Evolutionary conservation across 352 stramenopile genomes (phyloP).

Genomic region (Globisporangium splendens): DNA sequence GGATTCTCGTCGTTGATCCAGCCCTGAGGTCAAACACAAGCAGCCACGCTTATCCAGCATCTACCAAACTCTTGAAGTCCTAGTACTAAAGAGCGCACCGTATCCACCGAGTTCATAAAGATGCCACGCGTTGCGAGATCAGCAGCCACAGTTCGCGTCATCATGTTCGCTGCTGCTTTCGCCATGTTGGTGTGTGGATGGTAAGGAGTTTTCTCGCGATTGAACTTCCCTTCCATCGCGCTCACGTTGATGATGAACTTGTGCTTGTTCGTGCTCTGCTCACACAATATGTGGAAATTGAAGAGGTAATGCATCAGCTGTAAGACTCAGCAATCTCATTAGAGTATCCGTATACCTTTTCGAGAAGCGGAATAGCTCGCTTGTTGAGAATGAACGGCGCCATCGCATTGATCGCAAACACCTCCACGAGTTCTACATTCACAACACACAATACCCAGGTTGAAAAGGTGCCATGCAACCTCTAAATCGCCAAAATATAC

Average conservation of each 20-base stretch:
- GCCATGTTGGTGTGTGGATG: conserved; percentile 97
- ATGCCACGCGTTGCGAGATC: conserved; percentile 87
- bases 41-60: too few species aligned
- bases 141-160: conserved; percentile 89
- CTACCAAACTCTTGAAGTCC: too few species aligned
- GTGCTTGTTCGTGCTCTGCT: too few species aligned
- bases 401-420: conserved; percentile 92
- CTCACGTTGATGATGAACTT: conserved; percentile 91
- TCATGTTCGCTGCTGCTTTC: conserved; percentile 96
- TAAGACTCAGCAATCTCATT: too few species aligned
- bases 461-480: not conserved
- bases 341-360: conserved; percentile 30
- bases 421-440: conserved; percentile 62
- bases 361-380: conserved; percentile 55
- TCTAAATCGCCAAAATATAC: conserved; percentile 2
- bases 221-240: conserved; percentile 97
- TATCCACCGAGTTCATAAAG: conserved; percentile 96
- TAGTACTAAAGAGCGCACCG: conserved; percentile 47
- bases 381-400: conserved; percentile 94
- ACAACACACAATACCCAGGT: not conserved
- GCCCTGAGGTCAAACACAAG: conserved; percentile 44
- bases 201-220: conserved; percentile 91
- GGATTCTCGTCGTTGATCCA: conserved; percentile 98
- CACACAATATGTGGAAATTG: too few species aligned
- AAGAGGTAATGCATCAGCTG: too few species aligned